Evolutionary conservation across 192 early-diverging fungal genomes (phyloP).

Genomic region (Coemansia sp.): DNA sequence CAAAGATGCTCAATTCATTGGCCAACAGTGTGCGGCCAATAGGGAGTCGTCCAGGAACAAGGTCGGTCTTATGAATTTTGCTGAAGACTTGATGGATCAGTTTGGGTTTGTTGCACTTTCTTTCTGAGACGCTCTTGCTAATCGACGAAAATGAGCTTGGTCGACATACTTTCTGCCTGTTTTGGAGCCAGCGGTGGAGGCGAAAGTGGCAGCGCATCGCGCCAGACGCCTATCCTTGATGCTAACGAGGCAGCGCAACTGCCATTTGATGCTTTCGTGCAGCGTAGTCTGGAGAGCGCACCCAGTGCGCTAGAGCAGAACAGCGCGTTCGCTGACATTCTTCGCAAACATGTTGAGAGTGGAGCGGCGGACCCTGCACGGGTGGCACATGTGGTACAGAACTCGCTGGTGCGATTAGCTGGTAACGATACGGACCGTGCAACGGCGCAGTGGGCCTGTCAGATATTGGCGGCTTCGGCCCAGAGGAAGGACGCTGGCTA

Average conservation of each 20-base stretch:
- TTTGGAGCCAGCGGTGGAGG: constrained; percentile 19
- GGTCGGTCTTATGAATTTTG: no score
- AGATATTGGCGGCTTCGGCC: constrained; percentile 27
- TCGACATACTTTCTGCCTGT: constrained; percentile 34
- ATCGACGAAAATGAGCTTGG: constrained; percentile 29
- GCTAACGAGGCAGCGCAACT: constrained; percentile 47
- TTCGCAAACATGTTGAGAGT: constrained; percentile 35
- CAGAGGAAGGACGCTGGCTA: constrained; percentile 24
- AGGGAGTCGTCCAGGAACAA: no score
- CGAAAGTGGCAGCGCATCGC: neutral
- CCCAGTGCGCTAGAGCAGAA: constrained; percentile 38
- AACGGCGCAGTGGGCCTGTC: constrained; percentile 46
- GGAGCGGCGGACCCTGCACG: constrained; percentile 16
- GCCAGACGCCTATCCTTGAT: constrained; percentile 43
- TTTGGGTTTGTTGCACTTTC: neutral
- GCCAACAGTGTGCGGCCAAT: no score
- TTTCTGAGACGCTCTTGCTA: constrained; percentile 1
- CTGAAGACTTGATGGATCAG: no score
- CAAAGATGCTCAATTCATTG: no score
- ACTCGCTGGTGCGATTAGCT: constrained; percentile 33
- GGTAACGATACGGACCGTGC: constrained; percentile 32
- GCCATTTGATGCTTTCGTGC: constrained; percentile 48
- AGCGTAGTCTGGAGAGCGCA: constrained; percentile 47
- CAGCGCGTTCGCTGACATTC: constrained; percentile 40
- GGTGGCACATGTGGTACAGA: constrained; percentile 31